Evolutionary conservation across 1,139 yeast species (phyloP), one percentile per base, ranked within the genome.

Genomic region (Kodamaea suecica): DNA sequence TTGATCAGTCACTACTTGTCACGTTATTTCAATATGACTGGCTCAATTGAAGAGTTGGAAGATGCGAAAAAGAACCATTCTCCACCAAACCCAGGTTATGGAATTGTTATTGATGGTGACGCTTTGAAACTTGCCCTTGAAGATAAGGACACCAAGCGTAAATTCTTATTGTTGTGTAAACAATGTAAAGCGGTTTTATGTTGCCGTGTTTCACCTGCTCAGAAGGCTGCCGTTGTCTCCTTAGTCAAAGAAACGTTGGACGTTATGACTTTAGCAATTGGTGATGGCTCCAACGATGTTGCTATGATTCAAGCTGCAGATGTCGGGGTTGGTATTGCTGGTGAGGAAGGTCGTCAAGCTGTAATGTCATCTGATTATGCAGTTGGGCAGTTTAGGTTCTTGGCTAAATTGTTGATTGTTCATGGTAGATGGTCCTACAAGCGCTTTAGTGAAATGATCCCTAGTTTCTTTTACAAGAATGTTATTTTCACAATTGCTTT

Each of bases 261-360:
- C 42, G 95, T 85, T 31, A 84, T 84, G 84, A 84, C 97, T 1
- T 68, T 92, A 45, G 95, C 97, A 1, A 85, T 92, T 57, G 98
- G 98, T 44, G 98, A 92, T 59, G 98, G 98, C 40, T 95, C 97
- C 27, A 92, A 92, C 56, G 98, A 92, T 63, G 98, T 92, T 43
- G 95, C 97, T 4, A 92, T 92, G 98, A 92, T 92, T 48, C 97
- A 92, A 58, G 88, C 95, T 25, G 98, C 98, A 1, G 94, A 92
- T 62, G 94, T 92, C 23, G 98, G 98, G 49, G 94, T 92, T 32
- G 98, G 98, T 61, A 92, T 92, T 50, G 95, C 96, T 31, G 98
- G 98, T 58, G 95, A 87, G 63, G 98, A 92, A 69, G 98, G 98
- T 47, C 73, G 97, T 33, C 97, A 90, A 59, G 98, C 98, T 10